phyloP scores from a whole-genome alignment of 208 protist species.

The Crithidia thermophila region DNA sequence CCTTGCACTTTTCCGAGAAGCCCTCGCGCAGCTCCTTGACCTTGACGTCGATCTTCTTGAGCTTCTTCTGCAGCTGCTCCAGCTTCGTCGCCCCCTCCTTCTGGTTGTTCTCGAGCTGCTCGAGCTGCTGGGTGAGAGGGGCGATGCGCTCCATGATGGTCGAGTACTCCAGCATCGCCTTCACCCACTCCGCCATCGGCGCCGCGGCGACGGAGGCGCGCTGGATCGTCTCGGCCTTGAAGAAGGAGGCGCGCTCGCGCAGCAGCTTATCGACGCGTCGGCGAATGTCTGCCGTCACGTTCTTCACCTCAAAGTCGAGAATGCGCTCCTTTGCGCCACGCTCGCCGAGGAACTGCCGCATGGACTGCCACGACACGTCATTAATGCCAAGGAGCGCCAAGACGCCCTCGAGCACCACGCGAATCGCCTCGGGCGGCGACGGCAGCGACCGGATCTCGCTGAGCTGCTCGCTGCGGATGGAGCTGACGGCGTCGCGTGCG shows the following conservation, averaged over 20 bases:
- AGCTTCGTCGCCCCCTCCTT: constrained; percentile 81
- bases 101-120: constrained; percentile 81
- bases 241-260: constrained; percentile 87
- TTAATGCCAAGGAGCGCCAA: constrained; percentile 94
- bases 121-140: constrained; percentile 86
- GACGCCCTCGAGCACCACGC: constrained; percentile 97
- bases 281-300: constrained; percentile 83
- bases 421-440: constrained; percentile 94
- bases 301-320: constrained; percentile 96
- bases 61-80: constrained; percentile 72
- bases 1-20: constrained; percentile 92
- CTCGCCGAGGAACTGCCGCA: constrained; percentile 96
- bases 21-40: constrained; percentile 84
- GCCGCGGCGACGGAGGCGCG: constrained; percentile 94
- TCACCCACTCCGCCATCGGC: constrained; percentile 97
- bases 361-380: constrained; percentile 96
- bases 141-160: constrained; percentile 93
- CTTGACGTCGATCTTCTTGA: constrained; percentile 88
- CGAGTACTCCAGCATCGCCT: constrained; percentile 96
- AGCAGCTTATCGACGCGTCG: constrained; percentile 88
- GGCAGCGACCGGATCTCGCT: constrained; percentile 96
- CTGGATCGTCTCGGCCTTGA: constrained; percentile 93
- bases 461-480: constrained; percentile 93
- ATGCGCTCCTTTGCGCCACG: constrained; percentile 95
- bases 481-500: constrained; percentile 94